Base-by-base conservation (phyloP, 2,329 filamentous ascomycete genomes). In the Epicoccum nigrum region DNA sequence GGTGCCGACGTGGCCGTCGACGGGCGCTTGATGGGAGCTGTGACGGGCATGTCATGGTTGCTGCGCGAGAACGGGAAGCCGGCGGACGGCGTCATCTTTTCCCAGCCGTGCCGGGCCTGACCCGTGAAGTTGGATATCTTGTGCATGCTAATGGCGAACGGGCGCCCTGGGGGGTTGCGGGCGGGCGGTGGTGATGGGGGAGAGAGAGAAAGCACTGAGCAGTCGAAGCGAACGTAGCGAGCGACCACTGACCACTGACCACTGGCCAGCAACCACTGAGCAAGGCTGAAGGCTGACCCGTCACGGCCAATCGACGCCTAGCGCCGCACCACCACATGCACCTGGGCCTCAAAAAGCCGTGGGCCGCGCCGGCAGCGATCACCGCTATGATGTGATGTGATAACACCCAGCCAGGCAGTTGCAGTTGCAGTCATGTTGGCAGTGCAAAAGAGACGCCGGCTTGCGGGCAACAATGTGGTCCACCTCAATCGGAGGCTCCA, bases 71-170 rank as follows among this genome's bases (percentile, higher is more conserved):
- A 84, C 69, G 82, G 81, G 74, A 87, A 86, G 71, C 82, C 81
- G 69, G 78, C 77, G 49, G 78, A 77, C 59, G 84, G 84, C 64
- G 83, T 83, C 82, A 87, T 86, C 70, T 83, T 80, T 73, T 86
- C 84, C 83, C 83, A 86, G 72, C 84, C 84, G 82, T 86, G 83
- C 67, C 84, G 81, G 73, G 84, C 83, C 68, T 80, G 78, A 74
- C 83, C 83, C 64, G 83, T 86, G 72, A 86, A 85, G 76, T 86
- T 86, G 69, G 82, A 82, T 71, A 87, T 86, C 75, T 86, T 86
- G 77, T 86, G 84, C 84, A 86, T 87, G 71, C 66, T 76, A 49
- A 54, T 53, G 58, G 54, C 38, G 35, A 50, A 59, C 45, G 55
- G 58, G 59, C 62, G 52, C 59, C 61, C 67, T 66, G 64, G 56